Base-by-base conservation (phyloP, 106 monocot genomes). In the Acanthochlamys bracteata region DNA sequence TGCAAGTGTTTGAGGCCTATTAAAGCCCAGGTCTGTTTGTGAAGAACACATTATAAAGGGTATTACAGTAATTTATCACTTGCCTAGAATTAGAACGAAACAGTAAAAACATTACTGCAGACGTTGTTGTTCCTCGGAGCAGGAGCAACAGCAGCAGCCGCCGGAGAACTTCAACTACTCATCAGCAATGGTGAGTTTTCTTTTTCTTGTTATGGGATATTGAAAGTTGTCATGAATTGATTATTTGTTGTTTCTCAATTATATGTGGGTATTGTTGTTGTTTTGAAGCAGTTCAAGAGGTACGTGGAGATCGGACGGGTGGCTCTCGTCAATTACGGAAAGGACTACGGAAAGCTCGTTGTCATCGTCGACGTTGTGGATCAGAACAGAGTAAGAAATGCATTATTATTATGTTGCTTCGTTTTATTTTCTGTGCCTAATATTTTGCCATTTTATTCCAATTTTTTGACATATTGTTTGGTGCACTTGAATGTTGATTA, bases 361-460 rank as follows among this genome's bases (percentile, higher is more conserved):
- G 80, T 84, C 62, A 84, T 84, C 67, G 79, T 84, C 58, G 84
- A 84, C 56, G 79, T 84, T 53, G 16, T 84, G 63, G 84, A 84
- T 60, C 84, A 84, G 75, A 84, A 84, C 43, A 33, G 84, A 20
- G 84, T 81, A 55, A 7, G 60, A 40, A 11, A 49, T 24, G 10
- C 0, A 66, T 54, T 14, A 3, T 4, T 13, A 15, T 65, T 24
- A 25, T n/a, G 42, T n/a, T n/a, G n/a, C n/a, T n/a, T n/a, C n/a
- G 23, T 20, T 60, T 55, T 67, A 6, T 7, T 68, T 7, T 21
- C 11, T 54, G 53, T 6, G 4, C 16, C 11, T 16, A 54, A n/a
- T 4, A 54, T 10, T n/a, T 54, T 6, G n/a, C 11, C 4, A 54
- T 6, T 19, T 10, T 10, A 54, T 54, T n/a, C 16, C 53, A 6